These are phyloP conservation scores for Anaeromyces robustus DNA, from an alignment of 192 early-diverging fungal genomes.

Conservation along the genomic window DNA sequence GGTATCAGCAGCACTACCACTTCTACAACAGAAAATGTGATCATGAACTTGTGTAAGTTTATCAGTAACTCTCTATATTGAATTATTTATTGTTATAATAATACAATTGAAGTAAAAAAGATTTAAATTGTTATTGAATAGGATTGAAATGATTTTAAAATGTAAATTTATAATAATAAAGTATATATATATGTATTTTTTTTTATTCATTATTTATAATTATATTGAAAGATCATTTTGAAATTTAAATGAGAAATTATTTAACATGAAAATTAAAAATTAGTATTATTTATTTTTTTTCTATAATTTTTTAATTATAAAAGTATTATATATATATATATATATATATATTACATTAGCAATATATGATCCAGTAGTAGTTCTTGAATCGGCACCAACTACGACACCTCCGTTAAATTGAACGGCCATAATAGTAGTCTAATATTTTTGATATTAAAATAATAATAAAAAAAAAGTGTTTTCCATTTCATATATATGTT, in stretches of 20 bases:
- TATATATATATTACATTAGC: constrained; percentile 10
- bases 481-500: too few relatives aligned
- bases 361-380: constrained; percentile 89
- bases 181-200: too few relatives aligned
- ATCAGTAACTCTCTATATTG: constrained; percentile 63
- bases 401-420: constrained; percentile 78
- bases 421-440: constrained; percentile 68
- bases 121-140: too few relatives aligned
- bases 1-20: constrained; percentile 95
- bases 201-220: too few relatives aligned
- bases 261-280: too few relatives aligned
- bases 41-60: constrained; percentile 94
- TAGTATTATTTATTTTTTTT: too few relatives aligned
- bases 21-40: constrained; percentile 91
- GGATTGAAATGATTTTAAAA: too few relatives aligned
- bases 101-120: too few relatives aligned
- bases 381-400: constrained; percentile 92
- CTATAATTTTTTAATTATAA: background rate
- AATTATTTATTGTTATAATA: constrained; percentile 9
- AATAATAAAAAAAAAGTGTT: too few relatives aligned
- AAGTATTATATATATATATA: background rate
- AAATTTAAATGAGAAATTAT: too few relatives aligned
- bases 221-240: too few relatives aligned
- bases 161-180: too few relatives aligned
- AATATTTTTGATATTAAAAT: background rate